These are phyloP conservation scores for Dianthus caryophyllus DNA, from an alignment of 148 eudicot species.

Conservation along the genomic window DNA sequence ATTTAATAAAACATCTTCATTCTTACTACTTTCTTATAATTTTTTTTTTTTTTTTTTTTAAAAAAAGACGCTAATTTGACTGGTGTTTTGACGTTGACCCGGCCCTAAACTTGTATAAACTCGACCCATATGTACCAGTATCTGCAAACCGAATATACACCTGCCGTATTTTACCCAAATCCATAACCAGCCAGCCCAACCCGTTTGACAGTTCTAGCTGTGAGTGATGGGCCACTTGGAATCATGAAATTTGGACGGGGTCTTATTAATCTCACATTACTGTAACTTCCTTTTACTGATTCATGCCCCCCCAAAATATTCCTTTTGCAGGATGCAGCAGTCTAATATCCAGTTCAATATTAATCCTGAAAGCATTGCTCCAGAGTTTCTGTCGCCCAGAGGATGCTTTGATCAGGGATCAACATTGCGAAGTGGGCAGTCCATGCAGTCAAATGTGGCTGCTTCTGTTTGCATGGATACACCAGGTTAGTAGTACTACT, in stretches of 20 bases:
- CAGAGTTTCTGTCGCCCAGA: conserved; percentile 65
- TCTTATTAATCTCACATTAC: neutral
- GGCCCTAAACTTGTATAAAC: too few relatives aligned
- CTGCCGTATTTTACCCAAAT: too few relatives aligned
- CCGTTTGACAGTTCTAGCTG: too few relatives aligned
- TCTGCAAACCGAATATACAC: too few relatives aligned
- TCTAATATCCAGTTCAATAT: conserved; percentile 19
- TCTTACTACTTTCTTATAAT: too few relatives aligned
- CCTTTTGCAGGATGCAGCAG: conserved; percentile 32
- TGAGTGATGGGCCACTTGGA: neutral
- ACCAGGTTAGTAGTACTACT: conserved; percentile 26
- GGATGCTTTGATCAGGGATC: conserved; percentile 45
- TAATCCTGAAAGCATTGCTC: conserved; percentile 35
- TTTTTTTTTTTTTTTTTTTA: too few relatives aligned
- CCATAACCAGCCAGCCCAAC: too few relatives aligned
- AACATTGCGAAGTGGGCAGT: conserved; percentile 37
- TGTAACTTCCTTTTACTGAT: conserved; percentile 15
- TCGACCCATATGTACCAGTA: too few relatives aligned
- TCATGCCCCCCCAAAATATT: neutral
- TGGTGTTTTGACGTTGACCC: too few relatives aligned
- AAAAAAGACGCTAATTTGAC: too few relatives aligned
- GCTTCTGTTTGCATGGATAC: conserved; percentile 30
- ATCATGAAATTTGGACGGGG: neutral
- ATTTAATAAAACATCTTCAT: too few relatives aligned
- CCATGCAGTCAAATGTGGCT: conserved; percentile 41